Evolutionary conservation across 2,329 filamentous ascomycete species (phyloP).

Genomic region (Fusarium armeniacum): DNA sequence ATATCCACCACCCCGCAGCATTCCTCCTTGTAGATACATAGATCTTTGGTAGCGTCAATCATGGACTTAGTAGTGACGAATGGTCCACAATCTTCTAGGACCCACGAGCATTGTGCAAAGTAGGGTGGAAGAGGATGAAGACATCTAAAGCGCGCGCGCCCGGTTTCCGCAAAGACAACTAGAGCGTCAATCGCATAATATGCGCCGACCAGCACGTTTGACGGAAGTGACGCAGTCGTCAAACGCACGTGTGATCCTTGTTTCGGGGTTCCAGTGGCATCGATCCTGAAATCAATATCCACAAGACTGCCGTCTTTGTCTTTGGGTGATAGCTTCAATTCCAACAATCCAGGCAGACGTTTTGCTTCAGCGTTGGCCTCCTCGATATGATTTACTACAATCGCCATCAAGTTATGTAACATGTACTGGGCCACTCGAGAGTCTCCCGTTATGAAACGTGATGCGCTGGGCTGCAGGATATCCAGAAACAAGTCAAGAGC

Average conservation of each 20-base stretch:
- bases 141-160: constrained; percentile 54
- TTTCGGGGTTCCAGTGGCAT: constrained; percentile 2
- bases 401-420: constrained; percentile 53
- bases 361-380: constrained; percentile 44
- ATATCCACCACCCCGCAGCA: constrained; percentile 53
- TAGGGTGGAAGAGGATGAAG: constrained; percentile 57
- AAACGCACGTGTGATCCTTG: constrained; percentile 25
- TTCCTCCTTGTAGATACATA: constrained; percentile 50
- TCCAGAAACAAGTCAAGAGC: constrained; percentile 35
- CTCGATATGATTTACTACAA: constrained; percentile 58
- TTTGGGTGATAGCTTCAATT: not conserved
- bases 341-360: not conserved
- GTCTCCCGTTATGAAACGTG: constrained; percentile 47
- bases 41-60: constrained; percentile 54
- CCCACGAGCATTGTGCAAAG: constrained; percentile 56
- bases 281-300: constrained; percentile 29
- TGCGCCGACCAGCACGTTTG: constrained; percentile 29
- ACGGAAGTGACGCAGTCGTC: constrained; percentile 14
- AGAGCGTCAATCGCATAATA: constrained; percentile 57
- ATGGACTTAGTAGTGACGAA: constrained; percentile 59
- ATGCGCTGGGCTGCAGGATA: constrained; percentile 51
- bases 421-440: constrained; percentile 49
- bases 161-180: constrained; percentile 49
- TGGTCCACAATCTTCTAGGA: constrained; percentile 55
- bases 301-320: not conserved